These are phyloP conservation scores for Colletotrichum aenigma DNA, from an alignment of 2,329 filamentous ascomycete species.

Conservation along the genomic window DNA sequence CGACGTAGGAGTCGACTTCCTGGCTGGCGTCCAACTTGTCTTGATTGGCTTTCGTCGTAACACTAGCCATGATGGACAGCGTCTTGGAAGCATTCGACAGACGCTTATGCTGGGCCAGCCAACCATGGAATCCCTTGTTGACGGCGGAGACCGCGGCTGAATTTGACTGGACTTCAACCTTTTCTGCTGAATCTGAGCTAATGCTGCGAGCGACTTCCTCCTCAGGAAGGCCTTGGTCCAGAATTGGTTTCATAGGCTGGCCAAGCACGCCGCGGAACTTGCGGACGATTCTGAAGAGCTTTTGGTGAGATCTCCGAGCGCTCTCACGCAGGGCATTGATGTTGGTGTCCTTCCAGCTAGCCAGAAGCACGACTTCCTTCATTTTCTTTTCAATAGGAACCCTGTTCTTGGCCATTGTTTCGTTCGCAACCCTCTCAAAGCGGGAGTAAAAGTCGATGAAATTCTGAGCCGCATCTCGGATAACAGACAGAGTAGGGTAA, in stretches of 20 bases:
- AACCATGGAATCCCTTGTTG: conserved; percentile 36
- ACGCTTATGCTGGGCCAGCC: conserved; percentile 59
- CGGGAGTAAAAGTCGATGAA: conserved; percentile 78
- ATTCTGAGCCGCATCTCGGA: conserved; percentile 72
- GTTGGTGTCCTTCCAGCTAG: conserved; percentile 98
- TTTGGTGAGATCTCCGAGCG: conserved; percentile 86
- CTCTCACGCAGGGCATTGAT: conserved; percentile 89
- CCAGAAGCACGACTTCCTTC: conserved; percentile 89
- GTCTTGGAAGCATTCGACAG: conserved; percentile 75
- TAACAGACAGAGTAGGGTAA: conserved; percentile 58
- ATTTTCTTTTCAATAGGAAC: conserved; percentile 85
- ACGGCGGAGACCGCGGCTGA: conserved; percentile 35
- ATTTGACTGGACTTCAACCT: conserved; percentile 4
- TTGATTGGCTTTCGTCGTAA: conserved; percentile 41
- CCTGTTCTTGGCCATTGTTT: conserved; percentile 71
- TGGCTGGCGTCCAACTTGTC: conserved; percentile 6
- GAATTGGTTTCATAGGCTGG: conserved; percentile 73
- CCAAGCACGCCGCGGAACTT: conserved; percentile 85
- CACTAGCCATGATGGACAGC: conserved; percentile 73
- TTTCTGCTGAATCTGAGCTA: conserved; percentile 23
- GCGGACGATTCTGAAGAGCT: conserved; percentile 87
- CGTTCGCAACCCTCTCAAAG: conserved; percentile 69
- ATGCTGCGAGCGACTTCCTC: conserved; percentile 27
- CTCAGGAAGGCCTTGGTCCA: conserved; percentile 65
- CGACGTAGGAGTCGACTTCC: conserved; percentile 68